These are phyloP conservation scores for Citrus sinensis DNA, from an alignment of 345 rosid species.

Conservation along the genomic window DNA sequence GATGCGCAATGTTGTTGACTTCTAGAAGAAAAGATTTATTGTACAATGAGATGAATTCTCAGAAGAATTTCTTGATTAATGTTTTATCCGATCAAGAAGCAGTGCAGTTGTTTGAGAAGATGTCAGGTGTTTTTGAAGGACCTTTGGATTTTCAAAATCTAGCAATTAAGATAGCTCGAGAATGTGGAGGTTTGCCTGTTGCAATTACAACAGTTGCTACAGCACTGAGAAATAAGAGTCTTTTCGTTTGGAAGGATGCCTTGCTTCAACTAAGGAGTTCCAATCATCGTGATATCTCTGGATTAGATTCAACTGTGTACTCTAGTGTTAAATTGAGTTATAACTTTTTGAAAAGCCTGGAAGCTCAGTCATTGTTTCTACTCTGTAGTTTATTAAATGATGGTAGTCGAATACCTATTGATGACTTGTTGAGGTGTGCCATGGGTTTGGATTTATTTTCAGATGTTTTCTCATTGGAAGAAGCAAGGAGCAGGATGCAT, in stretches of 20 bases:
- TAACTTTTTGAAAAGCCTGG: too few species aligned
- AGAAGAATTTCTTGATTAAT: background rate
- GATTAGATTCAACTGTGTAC: background rate
- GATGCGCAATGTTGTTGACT: conserved; percentile 24
- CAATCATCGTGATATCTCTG: background rate
- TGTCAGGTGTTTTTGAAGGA: background rate
- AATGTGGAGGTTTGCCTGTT: conserved; percentile 21
- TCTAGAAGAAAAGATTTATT: conserved; percentile 15
- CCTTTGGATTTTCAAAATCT: background rate
- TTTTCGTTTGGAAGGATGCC: background rate
- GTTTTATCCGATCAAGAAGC: conserved; percentile 12
- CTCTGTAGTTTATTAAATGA: too few species aligned
- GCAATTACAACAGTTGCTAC: background rate
- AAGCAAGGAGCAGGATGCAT: background rate
- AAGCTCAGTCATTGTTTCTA: too few species aligned
- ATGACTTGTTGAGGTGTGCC: background rate
- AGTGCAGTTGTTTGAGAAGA: background rate
- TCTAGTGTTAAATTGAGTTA: too few species aligned
- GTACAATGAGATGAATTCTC: conserved; percentile 4
- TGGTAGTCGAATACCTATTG: background rate
- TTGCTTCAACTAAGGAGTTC: too few species aligned
- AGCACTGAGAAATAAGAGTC: background rate
- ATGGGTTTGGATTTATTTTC: conserved; percentile 6
- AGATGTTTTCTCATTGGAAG: background rate
- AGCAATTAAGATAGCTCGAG: background rate